Conservation (phyloP, 768 basidiomycete species). For the Ramaria sp. region DNA sequence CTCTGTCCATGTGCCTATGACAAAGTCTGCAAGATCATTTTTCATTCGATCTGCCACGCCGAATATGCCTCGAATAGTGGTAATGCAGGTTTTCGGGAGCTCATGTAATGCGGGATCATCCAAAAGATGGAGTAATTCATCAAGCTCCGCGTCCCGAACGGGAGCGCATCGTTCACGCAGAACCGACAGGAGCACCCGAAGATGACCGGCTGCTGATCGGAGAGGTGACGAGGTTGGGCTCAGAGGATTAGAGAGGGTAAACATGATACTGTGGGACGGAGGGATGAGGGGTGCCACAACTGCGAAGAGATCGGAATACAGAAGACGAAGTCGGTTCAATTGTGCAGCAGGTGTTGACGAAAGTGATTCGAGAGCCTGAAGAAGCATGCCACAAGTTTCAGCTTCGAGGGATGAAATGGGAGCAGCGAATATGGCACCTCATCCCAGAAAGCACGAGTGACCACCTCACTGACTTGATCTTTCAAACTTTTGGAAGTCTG, state of each 20-base stretch:
- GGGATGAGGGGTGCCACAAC: conserved; percentile 43
- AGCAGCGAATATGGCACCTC: conserved; percentile 31
- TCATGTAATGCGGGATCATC: conserved; percentile 21
- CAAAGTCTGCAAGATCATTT: conserved; percentile 52
- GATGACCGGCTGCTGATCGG: conserved; percentile 39
- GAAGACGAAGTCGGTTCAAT: conserved; percentile 42
- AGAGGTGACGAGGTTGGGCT: conserved; percentile 62
- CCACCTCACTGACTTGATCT: conserved; percentile 34
- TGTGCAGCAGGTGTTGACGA: conserved; percentile 49
- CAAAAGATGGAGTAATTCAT: conserved; percentile 29
- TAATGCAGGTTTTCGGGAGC: conserved; percentile 38
- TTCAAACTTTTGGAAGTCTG: conserved; percentile 26
- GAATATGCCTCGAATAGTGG: conserved; percentile 37
- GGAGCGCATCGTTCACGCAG: conserved; percentile 59
- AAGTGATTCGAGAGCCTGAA: conserved; percentile 44
- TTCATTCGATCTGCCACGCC: conserved; percentile 53
- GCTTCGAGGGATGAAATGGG: neutral
- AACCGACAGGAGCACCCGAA: conserved; percentile 41
- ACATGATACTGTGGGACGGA: conserved; percentile 35
- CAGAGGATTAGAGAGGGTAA: conserved; percentile 43
- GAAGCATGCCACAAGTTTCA: conserved; percentile 15
- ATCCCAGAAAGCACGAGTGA: conserved; percentile 65
- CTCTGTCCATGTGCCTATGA: conserved; percentile 59
- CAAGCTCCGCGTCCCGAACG: conserved; percentile 43
- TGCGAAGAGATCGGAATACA: conserved; percentile 43